Base-by-base conservation (phyloP, 371 early-diverging fungal species). In the Apophysomyces trapeziformis region DNA sequence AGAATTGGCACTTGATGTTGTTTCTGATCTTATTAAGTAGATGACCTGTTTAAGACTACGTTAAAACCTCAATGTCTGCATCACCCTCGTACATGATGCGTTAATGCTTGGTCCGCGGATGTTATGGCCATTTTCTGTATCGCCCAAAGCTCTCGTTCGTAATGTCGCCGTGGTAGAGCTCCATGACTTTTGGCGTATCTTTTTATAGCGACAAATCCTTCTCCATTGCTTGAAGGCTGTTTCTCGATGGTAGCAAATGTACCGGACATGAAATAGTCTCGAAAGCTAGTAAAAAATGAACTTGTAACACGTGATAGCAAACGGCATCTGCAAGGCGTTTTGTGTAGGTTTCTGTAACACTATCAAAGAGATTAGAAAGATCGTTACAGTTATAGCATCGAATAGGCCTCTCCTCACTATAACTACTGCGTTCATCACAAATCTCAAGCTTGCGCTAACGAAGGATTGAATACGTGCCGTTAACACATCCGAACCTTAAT, bases 141-240 rank as follows among this genome's bases (percentile, higher is more conserved):
- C 5, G 78, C 77, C 61, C 68, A 60, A 9, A 77, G 46, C 64
- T 84, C 84, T 35, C 78, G 68, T 26, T 73, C 38, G 43, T 65
- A 81, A 67, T 84, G 84, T 7, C 58, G 43, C 8, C 57, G 60
- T 5, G 72, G 77, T 37, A 77, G 67, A 7, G 66, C 57, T 1
- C 84, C 81, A 46, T 79, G 72, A 12, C 62, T 47, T 56, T 71
- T 76, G 7, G 63, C 50, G 32, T 84, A 84, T n/a, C 38, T 73
- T 39, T 84, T 81, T n/a, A 79, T 69, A 46, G 79, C 81, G 11
- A 79, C 64, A 1, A 54, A 36, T 5, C 6, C 16, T n/a, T 64
- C 38, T 26, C 61, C 63, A 13, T 66, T 38, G 0, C 59, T 39
- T 21, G n/a, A 38, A 5, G 54, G 46, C 16, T 54, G 50, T 54